Base-by-base conservation (phyloP, 164 flowering plant species). In the Aristolochia californica region DNA sequence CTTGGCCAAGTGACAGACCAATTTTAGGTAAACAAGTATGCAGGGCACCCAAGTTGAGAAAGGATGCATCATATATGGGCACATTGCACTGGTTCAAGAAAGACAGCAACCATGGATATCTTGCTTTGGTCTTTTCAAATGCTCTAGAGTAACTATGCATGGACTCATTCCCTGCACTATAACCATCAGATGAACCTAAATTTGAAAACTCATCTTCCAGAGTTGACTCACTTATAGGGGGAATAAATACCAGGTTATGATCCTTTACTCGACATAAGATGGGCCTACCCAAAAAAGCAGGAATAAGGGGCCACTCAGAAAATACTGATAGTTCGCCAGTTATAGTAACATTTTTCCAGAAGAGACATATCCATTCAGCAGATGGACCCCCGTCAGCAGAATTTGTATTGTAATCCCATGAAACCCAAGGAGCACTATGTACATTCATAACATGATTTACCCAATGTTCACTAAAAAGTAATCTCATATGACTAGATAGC, bases 241-340 rank as follows among this genome's bases (percentile, higher is more conserved):
- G 93, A 65, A 93, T 59, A 59, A 93, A 93, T 45, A 93, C 79
- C 67, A 93, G 68, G 62, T 71, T 74, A 48, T 76, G 76, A 66
- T 89, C 90, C 74, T 74, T 80, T 26, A 87, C 82, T 66, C 99
- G 97, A 57, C 99, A 93, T 61, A 93, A 71, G 50, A 93, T 68
- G 62, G 94, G 83, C 65, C 96, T 80, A 61, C 94, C 95, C 66
- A 89, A 82, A 77, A 87, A 87, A 54, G 94, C 87, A 66, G 99
- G 99, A 66, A 93, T 78, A 12, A 93, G 74, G 17, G 99, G 99
- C 99, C 99, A 93, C 58, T 89, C 90, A 69, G 89, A 77, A 62
- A 93, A 87, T 25, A 87, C 80, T 28, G 80, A 69, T 49, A 83
- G 72, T 52, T 89, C 82, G 59, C 76, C 82, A 47, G 83, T 82